A percentile compares a stretch with the other conserved stretches of the same genome.
Evolutionary conservation across 2,329 filamentous ascomycete species (phyloP).

Genomic region (Pseudophaeomoniella oleicola): DNA sequence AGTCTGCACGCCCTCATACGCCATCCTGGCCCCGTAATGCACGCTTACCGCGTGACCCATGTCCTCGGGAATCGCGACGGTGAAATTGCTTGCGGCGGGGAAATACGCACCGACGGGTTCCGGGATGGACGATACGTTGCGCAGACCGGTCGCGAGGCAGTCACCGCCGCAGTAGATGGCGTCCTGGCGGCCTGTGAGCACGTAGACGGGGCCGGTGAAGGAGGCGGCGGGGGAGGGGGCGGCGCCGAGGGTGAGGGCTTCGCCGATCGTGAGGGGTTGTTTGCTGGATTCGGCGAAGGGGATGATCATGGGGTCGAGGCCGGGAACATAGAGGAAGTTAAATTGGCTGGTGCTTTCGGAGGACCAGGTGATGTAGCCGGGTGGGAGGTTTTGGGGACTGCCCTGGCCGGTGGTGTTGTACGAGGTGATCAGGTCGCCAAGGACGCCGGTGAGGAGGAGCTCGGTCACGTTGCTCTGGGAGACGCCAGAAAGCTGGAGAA

Average conservation of each 20-base stretch:
- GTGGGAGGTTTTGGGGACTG: constrained; percentile 18
- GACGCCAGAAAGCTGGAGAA: constrained; percentile 1
- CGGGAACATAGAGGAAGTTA: constrained; percentile 36
- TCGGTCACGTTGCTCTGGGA: constrained; percentile 8
- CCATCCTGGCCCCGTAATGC: constrained; percentile 25
- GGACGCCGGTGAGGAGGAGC: constrained; percentile 4
- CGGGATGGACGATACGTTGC: constrained; percentile 27
- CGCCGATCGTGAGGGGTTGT: constrained; percentile 44
- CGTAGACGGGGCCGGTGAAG: constrained; percentile 40
- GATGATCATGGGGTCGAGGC: constrained; percentile 42
- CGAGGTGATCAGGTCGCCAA: constrained; percentile 6
- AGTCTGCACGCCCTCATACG: constrained; percentile 21
- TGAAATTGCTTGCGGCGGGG: constrained; percentile 32
- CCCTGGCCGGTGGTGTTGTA: constrained; percentile 12
- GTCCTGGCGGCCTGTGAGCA: constrained; percentile 41
- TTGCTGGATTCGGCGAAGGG: constrained; percentile 29
- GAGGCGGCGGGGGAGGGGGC: constrained; percentile 20
- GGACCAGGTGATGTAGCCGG: constrained; percentile 39
- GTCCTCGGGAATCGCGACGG: constrained; percentile 37
- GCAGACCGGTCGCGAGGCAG: constrained; percentile 32
- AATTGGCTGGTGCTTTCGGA: constrained; percentile 35
- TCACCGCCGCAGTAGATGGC: constrained; percentile 48
- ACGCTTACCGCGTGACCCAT: constrained; percentile 39
- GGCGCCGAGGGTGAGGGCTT: constrained; percentile 41
- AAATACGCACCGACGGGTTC: constrained; percentile 28